Base-by-base conservation (phyloP, 108 stramenopile genomes). In the Conticribra guillardii region DNA sequence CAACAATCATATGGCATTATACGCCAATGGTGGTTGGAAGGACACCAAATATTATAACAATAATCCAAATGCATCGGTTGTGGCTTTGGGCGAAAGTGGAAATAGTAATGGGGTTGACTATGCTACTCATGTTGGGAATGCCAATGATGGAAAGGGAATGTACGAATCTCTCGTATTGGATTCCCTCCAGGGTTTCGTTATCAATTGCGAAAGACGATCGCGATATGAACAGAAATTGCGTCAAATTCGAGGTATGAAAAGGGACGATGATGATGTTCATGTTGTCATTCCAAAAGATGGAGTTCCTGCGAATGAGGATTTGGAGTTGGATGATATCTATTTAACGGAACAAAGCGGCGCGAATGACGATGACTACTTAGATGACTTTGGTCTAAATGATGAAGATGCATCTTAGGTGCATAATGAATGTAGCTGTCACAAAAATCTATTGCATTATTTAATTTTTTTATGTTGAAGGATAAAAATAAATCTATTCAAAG, bases 271-370 rank as follows among this genome's bases (percentile, higher is more conserved):
- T 11, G 50, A 50, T 1, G 26, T 26, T 37, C 70, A 59, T 4
- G 70, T 71, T 22, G 59, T 62, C 11, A 68, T 75, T 18, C 74
- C 74, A 7, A 19, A 22, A 22, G 67, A 63, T 47, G 74, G 74
- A 17, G 74, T 75, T 27, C 60, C 53, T 8, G 66, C 66, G 5
- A 59, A 75, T 54, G 74, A 75, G 31, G 66, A 67, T 61, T 53
- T 75, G 32, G 74, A 75, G 60, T 48, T 75, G 44, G 74, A 75
- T 61, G 74, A 75, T 62, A 75, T 75, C 8, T 75, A 75, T 56
- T 27, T 53, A 31, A 19, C 33, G 4, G 58, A 60, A 17, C 30
- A 21, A n/a, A 30, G 59, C 15, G 48, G 59, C 15, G 29, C 3
- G 18, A 32, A 49, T 21, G 37, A 41, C 8, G 37, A 41, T 41